Evolutionary conservation across 169 alveolate species (phyloP), one percentile per base, ranked within the genome.

Genomic region (Cryptosporidium meleagridis): DNA sequence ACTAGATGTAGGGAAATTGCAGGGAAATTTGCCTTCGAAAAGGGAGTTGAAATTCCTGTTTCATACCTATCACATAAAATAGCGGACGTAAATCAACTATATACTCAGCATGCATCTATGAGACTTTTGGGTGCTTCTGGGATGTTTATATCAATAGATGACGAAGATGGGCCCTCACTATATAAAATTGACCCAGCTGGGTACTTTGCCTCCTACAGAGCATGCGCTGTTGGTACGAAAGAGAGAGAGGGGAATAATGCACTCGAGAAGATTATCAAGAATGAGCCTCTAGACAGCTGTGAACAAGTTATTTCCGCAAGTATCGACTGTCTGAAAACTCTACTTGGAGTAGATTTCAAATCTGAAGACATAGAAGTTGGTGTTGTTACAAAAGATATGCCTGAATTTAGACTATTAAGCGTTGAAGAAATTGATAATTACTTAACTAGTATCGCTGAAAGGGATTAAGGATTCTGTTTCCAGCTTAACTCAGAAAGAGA

Each of bases 151-250:
- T 96, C 98, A 41, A 95, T 97, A 69, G 99, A 97, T 86, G 99
- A 97, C 72, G 99, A 97, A 75, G 94, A 75, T 53, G 98, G 98
- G 35, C 99, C 99, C 39, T 94, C 93, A 61, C 91, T 97, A 14
- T 97, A 91, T 92, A 96, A 97, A 87, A 95, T 97, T 58, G 99
- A 97, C 84, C 99, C 99, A 29, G 97, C 99, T n/a, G 99, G 99
- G 1, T 95, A 95, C 94, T 96, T 93, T 73, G 96, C 97, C 16
- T 98, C 99, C 10, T 97, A 96, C 93, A 95, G 94, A 94, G 99
- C 98, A 31, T 94, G 96, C 70, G 97, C 97, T 7, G 92, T 95
- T 23, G 98, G 98, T 18, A 87, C 97, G 8, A 96, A 96, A 92
- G 98, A 96, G 75, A 97, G 96, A 92, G 98, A 96, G 65, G 94